These are phyloP conservation scores for Auricularia heimuer DNA, from an alignment of 768 basidiomycete species.

Conservation along the genomic window DNA sequence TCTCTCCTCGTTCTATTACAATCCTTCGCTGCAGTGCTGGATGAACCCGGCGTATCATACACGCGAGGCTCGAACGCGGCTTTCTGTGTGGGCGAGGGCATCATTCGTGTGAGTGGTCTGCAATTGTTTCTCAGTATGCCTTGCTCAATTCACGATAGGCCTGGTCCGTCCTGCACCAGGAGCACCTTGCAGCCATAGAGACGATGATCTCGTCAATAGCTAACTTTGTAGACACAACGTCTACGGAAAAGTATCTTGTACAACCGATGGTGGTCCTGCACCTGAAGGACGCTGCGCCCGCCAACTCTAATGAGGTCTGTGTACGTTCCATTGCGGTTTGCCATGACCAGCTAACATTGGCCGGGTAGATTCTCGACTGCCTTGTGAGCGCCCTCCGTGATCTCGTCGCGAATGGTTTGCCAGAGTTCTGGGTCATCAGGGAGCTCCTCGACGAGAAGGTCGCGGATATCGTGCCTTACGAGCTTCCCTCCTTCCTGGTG, in stretches of 20 bases:
- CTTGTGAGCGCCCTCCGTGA: constrained; percentile 52
- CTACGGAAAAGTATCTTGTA: constrained; percentile 52
- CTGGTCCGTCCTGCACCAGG: constrained; percentile 54
- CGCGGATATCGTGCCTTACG: constrained; percentile 39
- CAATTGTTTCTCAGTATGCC: not conserved
- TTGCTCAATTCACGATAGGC: constrained; percentile 35
- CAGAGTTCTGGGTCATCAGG: constrained; percentile 61
- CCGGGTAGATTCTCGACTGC: constrained; percentile 59
- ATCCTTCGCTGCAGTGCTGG: constrained; percentile 77
- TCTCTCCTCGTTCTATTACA: constrained; percentile 76
- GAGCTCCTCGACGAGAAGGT: constrained; percentile 35
- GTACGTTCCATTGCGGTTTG: constrained; percentile 2
- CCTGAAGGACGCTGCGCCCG: constrained; percentile 30
- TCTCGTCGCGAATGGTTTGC: constrained; percentile 47
- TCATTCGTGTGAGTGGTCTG: constrained; percentile 40
- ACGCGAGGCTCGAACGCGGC: constrained; percentile 76
- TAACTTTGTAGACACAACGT: constrained; percentile 52
- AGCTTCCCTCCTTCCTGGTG: constrained; percentile 69
- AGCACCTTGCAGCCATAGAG: constrained; percentile 45
- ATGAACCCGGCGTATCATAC: constrained; percentile 82
- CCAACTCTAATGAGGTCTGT: constrained; percentile 54
- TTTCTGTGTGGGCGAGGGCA: constrained; percentile 69
- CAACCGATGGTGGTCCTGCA: constrained; percentile 50
- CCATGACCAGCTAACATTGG: not conserved
- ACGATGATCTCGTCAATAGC: constrained; percentile 65